Percentiles rank a stretch among this genome's conserved stretches.
Conservation (phyloP, 2,329 filamentous ascomycete species). For the Corinectria fuckeliana region DNA sequence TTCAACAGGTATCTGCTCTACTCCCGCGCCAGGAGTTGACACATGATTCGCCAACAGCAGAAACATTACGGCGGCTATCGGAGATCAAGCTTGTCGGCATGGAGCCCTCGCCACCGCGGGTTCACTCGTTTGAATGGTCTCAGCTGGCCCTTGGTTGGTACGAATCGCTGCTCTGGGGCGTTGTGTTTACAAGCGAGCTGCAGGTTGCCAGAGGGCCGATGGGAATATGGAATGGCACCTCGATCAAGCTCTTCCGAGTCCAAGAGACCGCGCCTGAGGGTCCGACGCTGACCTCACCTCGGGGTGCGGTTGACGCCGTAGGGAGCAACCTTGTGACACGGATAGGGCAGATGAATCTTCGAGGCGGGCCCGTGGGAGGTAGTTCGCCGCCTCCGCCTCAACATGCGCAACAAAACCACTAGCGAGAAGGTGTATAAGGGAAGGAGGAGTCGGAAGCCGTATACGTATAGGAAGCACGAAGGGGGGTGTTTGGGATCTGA, state of each 20-base stretch:
- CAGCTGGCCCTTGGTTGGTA: slow-evolving; percentile 93
- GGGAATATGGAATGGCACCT: slow-evolving; percentile 92
- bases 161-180: slow-evolving; percentile 90
- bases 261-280: slow-evolving; percentile 83
- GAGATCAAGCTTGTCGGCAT: slow-evolving; percentile 72
- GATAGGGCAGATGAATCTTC: slow-evolving; percentile 81
- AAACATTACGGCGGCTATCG: slow-evolving; percentile 61
- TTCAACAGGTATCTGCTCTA: slow-evolving; percentile 67
- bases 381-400: slow-evolving; percentile 24
- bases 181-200: slow-evolving; percentile 91
- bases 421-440: slow-evolving; percentile 2
- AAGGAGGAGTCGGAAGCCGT: background rate
- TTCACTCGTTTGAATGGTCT: slow-evolving; percentile 95
- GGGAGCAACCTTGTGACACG: slow-evolving; percentile 88
- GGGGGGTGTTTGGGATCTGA: slow-evolving; percentile 11
- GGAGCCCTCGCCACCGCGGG: slow-evolving; percentile 75
- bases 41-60: slow-evolving; percentile 51
- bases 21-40: slow-evolving; percentile 59
- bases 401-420: slow-evolving; percentile 15
- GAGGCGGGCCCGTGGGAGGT: slow-evolving; percentile 50
- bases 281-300: slow-evolving; percentile 81
- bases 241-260: slow-evolving; percentile 86
- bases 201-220: slow-evolving; percentile 84
- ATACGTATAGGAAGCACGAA: background rate
- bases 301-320: slow-evolving; percentile 91